These are phyloP conservation scores for Candida tibetensis DNA, from an alignment of 805 yeast species.

Conservation along the genomic window DNA sequence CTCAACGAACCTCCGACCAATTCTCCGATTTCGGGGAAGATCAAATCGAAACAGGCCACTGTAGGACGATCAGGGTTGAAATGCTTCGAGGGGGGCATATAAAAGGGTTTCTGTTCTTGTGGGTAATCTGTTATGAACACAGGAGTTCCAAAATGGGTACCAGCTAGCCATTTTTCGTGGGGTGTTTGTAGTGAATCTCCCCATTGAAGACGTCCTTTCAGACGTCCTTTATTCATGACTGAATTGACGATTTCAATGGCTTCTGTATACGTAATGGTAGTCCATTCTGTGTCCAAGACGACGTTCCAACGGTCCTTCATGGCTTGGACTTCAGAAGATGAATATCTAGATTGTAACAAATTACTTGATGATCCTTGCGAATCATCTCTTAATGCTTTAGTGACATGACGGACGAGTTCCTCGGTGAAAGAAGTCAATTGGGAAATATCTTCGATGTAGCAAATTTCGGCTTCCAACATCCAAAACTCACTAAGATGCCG, in stretches of 20 bases:
- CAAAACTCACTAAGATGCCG: constrained; percentile 93
- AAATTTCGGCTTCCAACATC: constrained; percentile 94
- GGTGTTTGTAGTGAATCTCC: constrained; percentile 77
- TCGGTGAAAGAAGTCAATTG: constrained; percentile 70
- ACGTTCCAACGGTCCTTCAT: constrained; percentile 58
- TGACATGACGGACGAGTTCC: constrained; percentile 57
- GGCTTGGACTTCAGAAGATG: constrained; percentile 33
- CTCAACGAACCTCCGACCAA: constrained; percentile 92
- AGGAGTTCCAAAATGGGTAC: constrained; percentile 62
- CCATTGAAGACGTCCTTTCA: constrained; percentile 41
- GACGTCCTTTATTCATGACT: constrained; percentile 43
- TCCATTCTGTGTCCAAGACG: constrained; percentile 56
- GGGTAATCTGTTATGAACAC: constrained; percentile 93
- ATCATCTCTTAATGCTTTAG: constrained; percentile 18
- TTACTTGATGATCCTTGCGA: constrained; percentile 26
- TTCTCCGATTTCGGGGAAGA: constrained; percentile 92
- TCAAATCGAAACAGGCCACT: constrained; percentile 85
- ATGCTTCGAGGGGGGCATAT: constrained; percentile 64
- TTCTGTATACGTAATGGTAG: constrained; percentile 66
- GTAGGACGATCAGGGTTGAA: constrained; percentile 43
- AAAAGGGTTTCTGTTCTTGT: constrained; percentile 73
- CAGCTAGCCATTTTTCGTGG: constrained; percentile 90
- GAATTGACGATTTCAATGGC: constrained; percentile 55
- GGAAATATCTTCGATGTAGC: constrained; percentile 55
- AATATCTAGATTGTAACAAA: constrained; percentile 33